A percentile compares a stretch with the other conserved stretches of the same genome.
Conservation (phyloP, 306 rosid species). For the Medicago lupulina region DNA sequence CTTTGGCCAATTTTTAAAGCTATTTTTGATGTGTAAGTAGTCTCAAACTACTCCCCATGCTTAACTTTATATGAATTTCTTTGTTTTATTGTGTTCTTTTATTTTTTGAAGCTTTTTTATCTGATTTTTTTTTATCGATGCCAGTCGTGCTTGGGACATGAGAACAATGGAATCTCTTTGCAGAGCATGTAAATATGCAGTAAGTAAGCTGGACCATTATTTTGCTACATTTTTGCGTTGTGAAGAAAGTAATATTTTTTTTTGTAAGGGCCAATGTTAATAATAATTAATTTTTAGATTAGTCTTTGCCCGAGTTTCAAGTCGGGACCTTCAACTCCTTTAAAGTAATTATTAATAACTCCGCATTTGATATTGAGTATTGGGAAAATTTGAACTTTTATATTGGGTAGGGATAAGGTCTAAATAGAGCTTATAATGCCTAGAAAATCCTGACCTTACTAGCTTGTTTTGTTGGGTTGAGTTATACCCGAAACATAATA, state of each 20-base stretch:
- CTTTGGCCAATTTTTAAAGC: constrained; percentile 98
- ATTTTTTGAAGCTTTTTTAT: constrained; percentile 23
- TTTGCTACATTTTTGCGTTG: constrained; percentile 26
- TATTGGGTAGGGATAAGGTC: not conserved
- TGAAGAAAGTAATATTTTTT: constrained; percentile 16
- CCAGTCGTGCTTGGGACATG: constrained; percentile 99
- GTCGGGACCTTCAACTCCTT: too few relatives aligned
- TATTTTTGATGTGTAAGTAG: constrained; percentile 91
- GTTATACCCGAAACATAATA: not conserved
- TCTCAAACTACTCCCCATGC: constrained; percentile 33
- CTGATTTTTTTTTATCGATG: constrained; percentile 44
- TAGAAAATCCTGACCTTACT: not conserved
- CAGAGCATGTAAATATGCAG: constrained; percentile 99
- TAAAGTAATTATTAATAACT: constrained; percentile 13
- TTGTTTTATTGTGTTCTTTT: constrained; percentile 9
- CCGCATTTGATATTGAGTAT: constrained; percentile 14
- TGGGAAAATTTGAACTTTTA: not conserved
- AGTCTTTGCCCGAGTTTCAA: too few relatives aligned
- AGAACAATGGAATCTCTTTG: constrained; percentile 99
- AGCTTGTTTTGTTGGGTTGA: not conserved
- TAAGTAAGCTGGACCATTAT: constrained; percentile 56
- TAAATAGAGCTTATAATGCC: constrained; percentile 3
- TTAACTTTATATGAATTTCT: not conserved
- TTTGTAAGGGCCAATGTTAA: too few relatives aligned
- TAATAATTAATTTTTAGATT: too few relatives aligned